Conservation (phyloP, 345 rosid genomes). For the Zanthoxylum bungeanum region DNA sequence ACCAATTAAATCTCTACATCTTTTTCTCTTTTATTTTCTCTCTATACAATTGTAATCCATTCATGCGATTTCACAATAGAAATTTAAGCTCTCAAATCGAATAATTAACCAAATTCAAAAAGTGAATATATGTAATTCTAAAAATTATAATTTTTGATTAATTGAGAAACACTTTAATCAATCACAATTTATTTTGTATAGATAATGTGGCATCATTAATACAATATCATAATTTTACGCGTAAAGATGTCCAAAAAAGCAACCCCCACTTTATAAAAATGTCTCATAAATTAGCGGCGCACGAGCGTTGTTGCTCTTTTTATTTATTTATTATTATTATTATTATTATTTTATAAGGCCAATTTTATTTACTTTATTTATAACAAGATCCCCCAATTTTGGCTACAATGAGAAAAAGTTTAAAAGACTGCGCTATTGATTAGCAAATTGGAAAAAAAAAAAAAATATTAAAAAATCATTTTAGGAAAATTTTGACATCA, state of each 20-base stretch:
- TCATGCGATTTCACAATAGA: too few species aligned
- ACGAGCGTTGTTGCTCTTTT: not conserved
- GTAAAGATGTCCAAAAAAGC: conserved; percentile 7
- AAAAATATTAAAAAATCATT: too few species aligned
- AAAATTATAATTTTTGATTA: not conserved
- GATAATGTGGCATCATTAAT: not conserved
- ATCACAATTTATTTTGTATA: not conserved
- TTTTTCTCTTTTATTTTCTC: too few species aligned
- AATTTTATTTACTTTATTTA: not conserved
- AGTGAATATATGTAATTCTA: not conserved
- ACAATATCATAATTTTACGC: not conserved
- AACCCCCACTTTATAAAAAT: not conserved
- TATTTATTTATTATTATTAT: not conserved
- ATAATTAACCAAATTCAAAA: too few species aligned
- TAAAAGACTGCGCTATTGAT: not conserved
- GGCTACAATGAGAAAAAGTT: not conserved
- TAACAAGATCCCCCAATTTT: not conserved
- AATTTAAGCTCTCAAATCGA: not conserved
- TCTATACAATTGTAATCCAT: too few species aligned
- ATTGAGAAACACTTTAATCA: not conserved
- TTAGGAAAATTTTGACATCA: too few species aligned
- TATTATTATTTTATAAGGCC: not conserved
- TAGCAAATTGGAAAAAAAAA: not conserved
- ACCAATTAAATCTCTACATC: too few species aligned
- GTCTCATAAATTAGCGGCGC: conserved; percentile 8